Base-by-base conservation (phyloP, 164 flowering plant genomes). In the Hamamelis virginiana region DNA sequence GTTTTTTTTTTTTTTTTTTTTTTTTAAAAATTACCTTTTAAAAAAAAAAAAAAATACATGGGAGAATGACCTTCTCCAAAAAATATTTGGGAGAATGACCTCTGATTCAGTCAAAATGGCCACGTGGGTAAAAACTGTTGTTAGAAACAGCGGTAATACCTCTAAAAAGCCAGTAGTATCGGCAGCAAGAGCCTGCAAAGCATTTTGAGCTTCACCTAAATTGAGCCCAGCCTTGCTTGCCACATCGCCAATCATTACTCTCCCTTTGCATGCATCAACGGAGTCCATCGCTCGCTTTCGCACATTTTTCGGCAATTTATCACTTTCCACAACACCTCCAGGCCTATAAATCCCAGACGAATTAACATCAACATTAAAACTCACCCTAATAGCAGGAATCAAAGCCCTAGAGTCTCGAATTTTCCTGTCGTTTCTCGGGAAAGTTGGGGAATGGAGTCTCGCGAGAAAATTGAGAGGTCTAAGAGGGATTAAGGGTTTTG, bases 161-260 rank as follows among this genome's bases (percentile, higher is more conserved):
- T 94, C 98, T 66, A 94, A 74, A 73, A 90, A 94, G 52, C 97
- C 97, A 68, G 80, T 63, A 21, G 98, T 80, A 75, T 94, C 98
- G 43, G 98, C 79, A 51, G 98, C 97, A 59, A 94, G 88, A 25
- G 98, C 98, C 67, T 94, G 98, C 74, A 94, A 81, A 1, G 98
- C 97, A 58, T 70, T 86, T 75, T 91, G 94, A 65, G 98, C 88
- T 75, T 88, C 85, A 67, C 76, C 72, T 75, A 94, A 47, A 76
- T 90, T 89, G 45, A 94, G 76, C 9, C 98, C 97, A 23, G 91
- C 92, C 56, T 74, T 83, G 70, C 94, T 82, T 1, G 97, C 84
- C 8, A 94, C 97, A 71, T 92, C 98, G 13, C 97, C 97, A 47
- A 91, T 77, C 1, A 97, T 94, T 12, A 92, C 98, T 67, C 97